phyloP scores from a whole-genome alignment of 2,329 filamentous ascomycete species.

The Aspergillus awamori region DNA sequence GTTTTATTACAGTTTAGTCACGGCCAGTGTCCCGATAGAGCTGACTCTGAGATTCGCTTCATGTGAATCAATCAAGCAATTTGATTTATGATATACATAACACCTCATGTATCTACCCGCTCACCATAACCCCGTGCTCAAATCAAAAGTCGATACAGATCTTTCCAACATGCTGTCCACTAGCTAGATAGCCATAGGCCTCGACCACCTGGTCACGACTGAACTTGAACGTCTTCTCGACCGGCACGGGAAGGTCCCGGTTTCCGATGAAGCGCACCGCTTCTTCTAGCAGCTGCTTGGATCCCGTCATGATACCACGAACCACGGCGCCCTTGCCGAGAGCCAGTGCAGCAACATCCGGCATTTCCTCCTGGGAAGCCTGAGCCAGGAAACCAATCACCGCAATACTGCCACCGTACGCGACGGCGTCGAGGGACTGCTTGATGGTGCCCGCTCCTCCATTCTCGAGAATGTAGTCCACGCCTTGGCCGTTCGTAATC shows the following conservation, averaged over 20 bases:
- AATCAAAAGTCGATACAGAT: conserved; percentile 30
- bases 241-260: conserved; percentile 30
- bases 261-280: conserved; percentile 33
- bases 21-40: no score
- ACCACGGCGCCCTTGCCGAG: conserved; percentile 35
- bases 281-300: conserved; percentile 41
- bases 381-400: conserved; percentile 9
- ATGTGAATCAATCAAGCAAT: no score
- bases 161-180: conserved; percentile 41
- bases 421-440: conserved; percentile 26
- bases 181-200: conserved; percentile 28
- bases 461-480: neutral
- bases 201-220: conserved; percentile 28
- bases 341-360: conserved; percentile 11
- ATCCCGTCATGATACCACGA: conserved; percentile 41
- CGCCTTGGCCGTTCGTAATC: neutral
- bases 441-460: conserved; percentile 37
- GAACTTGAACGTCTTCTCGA: conserved; percentile 27
- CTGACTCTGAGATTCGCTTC: neutral
- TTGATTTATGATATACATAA: neutral
- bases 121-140: neutral
- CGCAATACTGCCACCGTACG: conserved; percentile 1
- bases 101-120: neutral
- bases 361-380: neutral
- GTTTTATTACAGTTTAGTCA: neutral